Base-by-base conservation (phyloP, 768 basidiomycete genomes). In the Podaxis sp. region DNA sequence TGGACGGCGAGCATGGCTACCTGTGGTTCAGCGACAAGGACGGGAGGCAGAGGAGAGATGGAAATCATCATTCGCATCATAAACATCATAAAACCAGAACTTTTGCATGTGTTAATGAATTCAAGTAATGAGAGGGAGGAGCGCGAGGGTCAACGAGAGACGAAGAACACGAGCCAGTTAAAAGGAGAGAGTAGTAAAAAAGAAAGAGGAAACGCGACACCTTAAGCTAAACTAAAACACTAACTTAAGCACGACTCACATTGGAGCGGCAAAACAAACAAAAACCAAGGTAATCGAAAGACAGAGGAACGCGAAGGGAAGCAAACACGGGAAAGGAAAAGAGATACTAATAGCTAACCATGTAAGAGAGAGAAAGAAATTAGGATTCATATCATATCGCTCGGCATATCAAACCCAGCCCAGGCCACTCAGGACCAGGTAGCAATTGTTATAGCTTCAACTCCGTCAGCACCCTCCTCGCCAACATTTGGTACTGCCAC, bases 401-500 rank as follows among this genome's bases (percentile, higher is more conserved):
- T 22, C 40, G n/a, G 9, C 26, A 30, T 33, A 33, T 33, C 33
- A 9, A 33, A 33, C 33, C 33, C 8, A 33, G 33, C 33, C 30
- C 33, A 33, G 33, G 33, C 33, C 33, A 9, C 33, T 33, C 24
- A 33, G 13, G 26, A 13, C 52, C 52, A 52, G 33, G 28, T 17
- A 49, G 57, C 7, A 51, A 19, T 46, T 44, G 46, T 30, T 52
- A 94, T 80, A 95, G 77, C 76, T 94, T 94, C 72, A 95, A 82
- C 74, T 95, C 93, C 42, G 92, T 95, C 68, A 95, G 76, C 44
- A 95, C 93, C 63, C 92, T 83, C 67, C 92, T 83, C 24, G 93
- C 95, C 44, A 99, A 83, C 92, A 95, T 95, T 73, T 96, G 94
- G 75, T 99, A 98, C 75, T 97, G 95, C 95, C 95, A 98, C 0